Base-by-base conservation (phyloP, 495 filamentous ascomycete genomes). In the Cercophora samala region DNA sequence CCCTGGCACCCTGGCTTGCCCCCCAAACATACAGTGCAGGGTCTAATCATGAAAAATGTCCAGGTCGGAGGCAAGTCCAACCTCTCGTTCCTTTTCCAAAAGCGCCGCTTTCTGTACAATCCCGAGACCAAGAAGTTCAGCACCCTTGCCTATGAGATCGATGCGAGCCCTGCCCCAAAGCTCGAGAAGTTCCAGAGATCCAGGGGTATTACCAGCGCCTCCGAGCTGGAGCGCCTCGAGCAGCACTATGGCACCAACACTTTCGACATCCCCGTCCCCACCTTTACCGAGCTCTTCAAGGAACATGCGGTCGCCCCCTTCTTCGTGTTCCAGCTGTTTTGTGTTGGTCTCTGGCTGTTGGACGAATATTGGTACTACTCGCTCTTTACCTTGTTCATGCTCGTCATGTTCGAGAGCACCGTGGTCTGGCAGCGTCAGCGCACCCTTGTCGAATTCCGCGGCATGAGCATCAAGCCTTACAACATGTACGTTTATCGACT, bases 291-390 rank as follows among this genome's bases (percentile, higher is more conserved):
- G 80, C 87, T 99, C 61, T 99, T 96, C 85, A 89, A 95, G 79
- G 96, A 99, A 77, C 95, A 99, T 80, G 94, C 95, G 23, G 95
- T 99, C 37, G 95, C 95, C 32, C 95, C 95, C 15, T 99, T 99
- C 85, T 99, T 99, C 77, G 93, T 99, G 62, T 99, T 99, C 80
- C 95, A 99, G 81, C 83, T 99, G 53, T 99, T 99, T 82, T 98
- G 96, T 70, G 95, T 99, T 65, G 95, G 96, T 26, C 81, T 99
- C 67, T 99, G 95, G 95, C 92, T 97, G 89, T 77, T 99, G 77
- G 95, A 99, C 77, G 95, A 99, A 80, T 98, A 97, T 80, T 99
- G 95, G 95, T 99, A 99, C 81, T 99, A 98, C 77, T 99, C 95
- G 67, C 85, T 99, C 15, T 99, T 99, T 75, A 98, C 95, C 1